phyloP scores from a whole-genome alignment of 1,139 yeast species.

The Blastobotrys indianensis region DNA sequence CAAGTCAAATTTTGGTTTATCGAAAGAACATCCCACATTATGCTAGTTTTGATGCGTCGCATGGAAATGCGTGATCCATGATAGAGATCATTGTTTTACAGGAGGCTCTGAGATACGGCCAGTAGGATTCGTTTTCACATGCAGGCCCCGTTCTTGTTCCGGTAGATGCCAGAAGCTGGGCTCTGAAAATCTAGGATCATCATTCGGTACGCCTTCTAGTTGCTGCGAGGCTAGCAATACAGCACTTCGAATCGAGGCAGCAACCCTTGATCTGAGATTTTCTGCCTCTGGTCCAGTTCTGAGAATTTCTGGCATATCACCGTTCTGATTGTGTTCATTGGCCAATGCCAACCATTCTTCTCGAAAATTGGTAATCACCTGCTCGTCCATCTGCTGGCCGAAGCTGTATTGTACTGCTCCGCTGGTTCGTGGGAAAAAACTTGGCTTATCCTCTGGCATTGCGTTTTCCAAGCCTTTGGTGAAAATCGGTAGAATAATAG shows the following conservation, averaged over 20 bases:
- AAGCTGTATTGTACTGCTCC: constrained; percentile 62
- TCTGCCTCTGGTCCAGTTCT: constrained; percentile 59
- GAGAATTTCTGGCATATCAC: constrained; percentile 57
- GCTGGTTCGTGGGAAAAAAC: constrained; percentile 39
- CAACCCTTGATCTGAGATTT: constrained; percentile 59
- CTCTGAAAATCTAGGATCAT: constrained; percentile 49
- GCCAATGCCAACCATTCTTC: constrained; percentile 63
- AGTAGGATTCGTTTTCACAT: constrained; percentile 2
- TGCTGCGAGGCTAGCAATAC: constrained; percentile 5
- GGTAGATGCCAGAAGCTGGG: constrained; percentile 61
- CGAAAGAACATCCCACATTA: no score
- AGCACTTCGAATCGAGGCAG: constrained; percentile 29
- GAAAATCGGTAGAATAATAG: constrained; percentile 85
- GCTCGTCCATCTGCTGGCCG: constrained; percentile 67
- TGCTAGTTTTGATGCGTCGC: background rate
- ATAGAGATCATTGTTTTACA: no score
- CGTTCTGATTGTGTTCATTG: constrained; percentile 29
- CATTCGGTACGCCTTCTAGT: constrained; percentile 11
- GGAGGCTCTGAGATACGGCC: background rate
- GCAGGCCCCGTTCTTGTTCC: constrained; percentile 4
- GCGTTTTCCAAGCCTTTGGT: constrained; percentile 81
- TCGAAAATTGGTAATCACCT: constrained; percentile 53
- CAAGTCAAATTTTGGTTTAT: no score
- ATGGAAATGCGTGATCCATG: background rate
- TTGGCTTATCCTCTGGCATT: constrained; percentile 61